These are phyloP conservation scores for Telopea speciosissima DNA, from an alignment of 177 flowering plant species.

Conservation along the genomic window DNA sequence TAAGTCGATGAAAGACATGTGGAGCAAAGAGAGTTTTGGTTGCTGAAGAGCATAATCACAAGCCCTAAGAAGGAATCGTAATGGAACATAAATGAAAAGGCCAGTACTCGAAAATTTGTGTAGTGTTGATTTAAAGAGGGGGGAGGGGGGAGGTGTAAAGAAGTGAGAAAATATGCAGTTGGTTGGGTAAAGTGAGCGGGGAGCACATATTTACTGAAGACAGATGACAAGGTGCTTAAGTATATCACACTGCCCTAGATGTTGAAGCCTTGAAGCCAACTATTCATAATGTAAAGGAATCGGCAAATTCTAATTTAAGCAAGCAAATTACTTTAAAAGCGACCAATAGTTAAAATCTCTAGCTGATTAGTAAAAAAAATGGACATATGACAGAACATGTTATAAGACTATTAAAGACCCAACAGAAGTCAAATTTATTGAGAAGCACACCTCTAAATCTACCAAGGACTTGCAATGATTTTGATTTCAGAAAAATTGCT, in stretches of 20 bases:
- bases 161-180: neutral
- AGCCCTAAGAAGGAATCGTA: neutral
- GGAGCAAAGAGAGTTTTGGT: neutral
- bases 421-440: neutral
- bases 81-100: neutral
- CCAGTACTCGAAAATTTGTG: neutral
- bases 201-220: neutral
- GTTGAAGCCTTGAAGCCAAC: neutral
- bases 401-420: neutral
- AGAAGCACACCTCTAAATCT: constrained; percentile 50
- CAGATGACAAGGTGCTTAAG: neutral
- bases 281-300: neutral
- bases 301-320: neutral
- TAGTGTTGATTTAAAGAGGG: too few relatives aligned
- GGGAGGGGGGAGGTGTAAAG: neutral
- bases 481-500: constrained; percentile 80
- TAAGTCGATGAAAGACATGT: neutral
- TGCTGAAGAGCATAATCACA: neutral
- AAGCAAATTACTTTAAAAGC: neutral
- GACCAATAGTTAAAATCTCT: neutral
- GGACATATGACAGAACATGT: neutral
- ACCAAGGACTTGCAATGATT: constrained; percentile 66
- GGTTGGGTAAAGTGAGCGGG: neutral
- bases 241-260: too few relatives aligned
- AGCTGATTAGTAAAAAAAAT: neutral